Evolutionary conservation across 345 rosid genomes (phyloP).

Genomic region (Populus tremula): DNA sequence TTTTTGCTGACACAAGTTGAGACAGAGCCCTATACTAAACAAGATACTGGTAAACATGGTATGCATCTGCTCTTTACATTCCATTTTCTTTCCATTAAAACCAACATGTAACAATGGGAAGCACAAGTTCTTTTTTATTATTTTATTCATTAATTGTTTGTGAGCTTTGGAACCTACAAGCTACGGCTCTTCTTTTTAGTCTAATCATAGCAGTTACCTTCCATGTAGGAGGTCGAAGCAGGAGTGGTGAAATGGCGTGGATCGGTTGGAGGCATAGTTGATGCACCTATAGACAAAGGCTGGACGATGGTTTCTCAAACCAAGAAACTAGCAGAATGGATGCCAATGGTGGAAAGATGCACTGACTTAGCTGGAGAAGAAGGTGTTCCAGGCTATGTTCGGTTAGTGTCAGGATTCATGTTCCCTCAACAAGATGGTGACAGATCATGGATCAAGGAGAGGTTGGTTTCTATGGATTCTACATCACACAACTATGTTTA

Average conservation of each 20-base stretch:
- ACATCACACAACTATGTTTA: slow-evolving; percentile 34
- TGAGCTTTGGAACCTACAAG: not conserved
- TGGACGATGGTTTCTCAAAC: slow-evolving; percentile 48
- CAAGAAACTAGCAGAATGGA: slow-evolving; percentile 46
- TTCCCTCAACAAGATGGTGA: slow-evolving; percentile 51
- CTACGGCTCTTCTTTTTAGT: not conserved
- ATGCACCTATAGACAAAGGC: slow-evolving; percentile 42
- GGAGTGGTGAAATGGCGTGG: slow-evolving; percentile 41
- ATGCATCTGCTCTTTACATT: not conserved
- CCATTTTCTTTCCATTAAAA: not conserved
- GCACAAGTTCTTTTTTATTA: not conserved
- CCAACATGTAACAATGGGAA: not conserved
- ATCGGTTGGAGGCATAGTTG: slow-evolving; percentile 44
- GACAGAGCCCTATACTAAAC: not conserved
- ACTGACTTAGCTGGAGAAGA: slow-evolving; percentile 42
- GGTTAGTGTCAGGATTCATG: slow-evolving; percentile 57
- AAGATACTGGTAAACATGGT: slow-evolving; percentile 13
- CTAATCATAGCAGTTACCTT: not conserved
- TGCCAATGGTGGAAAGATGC: slow-evolving; percentile 57
- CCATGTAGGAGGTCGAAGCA: slow-evolving; percentile 28
- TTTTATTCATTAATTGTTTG: not conserved
- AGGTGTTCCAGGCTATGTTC: slow-evolving; percentile 43
- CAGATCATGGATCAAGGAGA: slow-evolving; percentile 62
- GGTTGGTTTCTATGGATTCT: slow-evolving; percentile 44
- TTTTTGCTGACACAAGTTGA: not conserved